A percentile compares a stretch with the other conserved stretches of the same genome.
Conservation (phyloP, 225 moss, liverwort and hornwort species). For the Thuidium tamariscinum region DNA sequence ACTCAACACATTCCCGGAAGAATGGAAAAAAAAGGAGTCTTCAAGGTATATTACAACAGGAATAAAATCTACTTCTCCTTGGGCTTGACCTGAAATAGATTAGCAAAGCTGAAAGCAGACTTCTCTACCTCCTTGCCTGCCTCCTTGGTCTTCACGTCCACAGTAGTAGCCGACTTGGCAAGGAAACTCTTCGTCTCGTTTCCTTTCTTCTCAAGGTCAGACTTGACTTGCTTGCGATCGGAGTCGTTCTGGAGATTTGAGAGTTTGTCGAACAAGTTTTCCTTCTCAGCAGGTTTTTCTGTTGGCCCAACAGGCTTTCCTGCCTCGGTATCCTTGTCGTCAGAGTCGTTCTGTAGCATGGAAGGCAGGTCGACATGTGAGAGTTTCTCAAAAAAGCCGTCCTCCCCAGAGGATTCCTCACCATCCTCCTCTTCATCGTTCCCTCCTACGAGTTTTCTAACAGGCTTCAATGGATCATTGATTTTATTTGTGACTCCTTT, state of each 20-base stretch:
- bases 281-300: neutral
- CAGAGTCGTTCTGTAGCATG: neutral
- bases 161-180: neutral
- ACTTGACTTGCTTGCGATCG: neutral
- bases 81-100: slow-evolving; percentile 7
- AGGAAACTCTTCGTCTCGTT: neutral
- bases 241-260: neutral
- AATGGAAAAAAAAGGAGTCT: neutral
- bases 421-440: neutral
- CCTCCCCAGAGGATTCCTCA: neutral
- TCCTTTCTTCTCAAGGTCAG: neutral
- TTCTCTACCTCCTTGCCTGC: slow-evolving; percentile 13
- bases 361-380: slow-evolving; percentile 17
- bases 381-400: slow-evolving; percentile 3
- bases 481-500: slow-evolving; percentile 7
- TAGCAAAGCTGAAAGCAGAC: slow-evolving; percentile 13
- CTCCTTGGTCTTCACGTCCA: slow-evolving; percentile 9
- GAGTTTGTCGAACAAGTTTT: slow-evolving; percentile 3
- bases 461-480: slow-evolving; percentile 12
- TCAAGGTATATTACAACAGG: neutral
- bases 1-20: neutral
- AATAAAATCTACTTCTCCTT: neutral
- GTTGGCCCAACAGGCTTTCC: neutral
- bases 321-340: neutral
- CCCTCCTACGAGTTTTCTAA: slow-evolving; percentile 17